Conservation (phyloP, 352 stramenopile genomes). For the Pythium grandisporangium region DNA sequence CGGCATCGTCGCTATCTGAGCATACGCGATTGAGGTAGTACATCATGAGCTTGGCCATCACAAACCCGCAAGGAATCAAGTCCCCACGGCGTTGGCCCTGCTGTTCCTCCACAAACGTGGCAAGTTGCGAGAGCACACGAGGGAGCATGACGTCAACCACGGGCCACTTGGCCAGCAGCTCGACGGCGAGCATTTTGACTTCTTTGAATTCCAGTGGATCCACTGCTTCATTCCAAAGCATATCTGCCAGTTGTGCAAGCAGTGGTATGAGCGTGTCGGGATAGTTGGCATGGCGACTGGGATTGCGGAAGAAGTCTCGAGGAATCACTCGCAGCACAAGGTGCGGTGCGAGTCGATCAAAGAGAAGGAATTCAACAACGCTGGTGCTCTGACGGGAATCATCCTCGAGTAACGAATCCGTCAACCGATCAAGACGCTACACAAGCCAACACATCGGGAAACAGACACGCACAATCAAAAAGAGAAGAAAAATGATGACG, state of each 20-base stretch:
- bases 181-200: constrained; percentile 57
- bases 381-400: constrained; percentile 17
- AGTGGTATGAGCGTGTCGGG: too few relatives aligned
- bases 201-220: constrained; percentile 74
- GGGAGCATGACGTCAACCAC: constrained; percentile 17
- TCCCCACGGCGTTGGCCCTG: too few relatives aligned
- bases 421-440: constrained; percentile 30
- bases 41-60: constrained; percentile 59
- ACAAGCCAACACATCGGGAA: background rate
- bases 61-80: constrained; percentile 20
- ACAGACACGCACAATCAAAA: background rate
- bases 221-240: constrained; percentile 22
- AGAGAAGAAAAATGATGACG: background rate
- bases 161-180: constrained; percentile 40
- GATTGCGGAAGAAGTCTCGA: constrained; percentile 2
- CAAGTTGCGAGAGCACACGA: constrained; percentile 26
- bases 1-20: constrained; percentile 17
- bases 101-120: constrained; percentile 30
- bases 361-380: constrained; percentile 39
- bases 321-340: constrained; percentile 57
- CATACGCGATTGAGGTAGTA: constrained; percentile 73
- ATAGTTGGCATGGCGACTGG: too few relatives aligned
- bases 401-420: constrained; percentile 34
- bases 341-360: constrained; percentile 45
- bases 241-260: constrained; percentile 12